Percentiles rank a stretch among this genome's conserved stretches.
Evolutionary conservation across 257 asterid genomes (phyloP).

Genomic region (Nicotiana paniculata): DNA sequence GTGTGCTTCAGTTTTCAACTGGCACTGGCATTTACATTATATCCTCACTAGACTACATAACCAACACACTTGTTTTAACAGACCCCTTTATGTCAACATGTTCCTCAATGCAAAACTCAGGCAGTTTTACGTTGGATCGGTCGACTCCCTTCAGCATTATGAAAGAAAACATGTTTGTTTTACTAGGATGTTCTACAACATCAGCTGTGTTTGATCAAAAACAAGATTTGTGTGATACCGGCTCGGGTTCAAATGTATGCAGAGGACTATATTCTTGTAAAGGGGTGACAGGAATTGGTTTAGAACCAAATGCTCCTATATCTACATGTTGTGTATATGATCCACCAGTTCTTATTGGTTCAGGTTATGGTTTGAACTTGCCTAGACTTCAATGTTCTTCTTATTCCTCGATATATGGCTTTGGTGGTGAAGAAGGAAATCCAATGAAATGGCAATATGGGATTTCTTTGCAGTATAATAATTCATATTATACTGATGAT

Average conservation of each 20-base stretch:
- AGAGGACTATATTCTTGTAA: constrained; percentile 56
- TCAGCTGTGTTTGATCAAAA: constrained; percentile 54
- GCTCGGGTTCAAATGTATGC: constrained; percentile 50
- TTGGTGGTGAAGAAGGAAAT: constrained; percentile 67
- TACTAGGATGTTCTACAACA: constrained; percentile 62
- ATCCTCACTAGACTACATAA: constrained; percentile 49
- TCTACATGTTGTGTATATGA: constrained; percentile 64
- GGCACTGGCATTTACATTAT: constrained; percentile 36
- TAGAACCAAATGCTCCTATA: constrained; percentile 44
- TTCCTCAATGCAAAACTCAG: constrained; percentile 67
- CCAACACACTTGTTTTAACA: constrained; percentile 26
- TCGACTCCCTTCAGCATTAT: constrained; percentile 35
- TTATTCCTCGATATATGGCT: constrained; percentile 54
- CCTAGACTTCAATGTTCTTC: constrained; percentile 76
- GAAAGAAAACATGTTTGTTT: constrained; percentile 39
- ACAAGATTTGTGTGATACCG: constrained; percentile 47
- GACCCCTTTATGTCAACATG: constrained; percentile 80
- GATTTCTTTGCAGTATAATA: constrained; percentile 38
- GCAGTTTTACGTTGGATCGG: constrained; percentile 39
- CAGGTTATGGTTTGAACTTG: constrained; percentile 43
- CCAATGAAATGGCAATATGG: constrained; percentile 79
- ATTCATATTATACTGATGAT: constrained; percentile 21
- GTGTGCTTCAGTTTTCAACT: constrained; percentile 35
- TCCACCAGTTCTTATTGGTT: constrained; percentile 28
- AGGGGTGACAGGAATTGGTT: constrained; percentile 50